A percentile compares a stretch with the other conserved stretches of the same genome.
These are phyloP conservation scores for Vaccinium corymbosum DNA, from an alignment of 148 eudicot species.

Conservation along the genomic window DNA sequence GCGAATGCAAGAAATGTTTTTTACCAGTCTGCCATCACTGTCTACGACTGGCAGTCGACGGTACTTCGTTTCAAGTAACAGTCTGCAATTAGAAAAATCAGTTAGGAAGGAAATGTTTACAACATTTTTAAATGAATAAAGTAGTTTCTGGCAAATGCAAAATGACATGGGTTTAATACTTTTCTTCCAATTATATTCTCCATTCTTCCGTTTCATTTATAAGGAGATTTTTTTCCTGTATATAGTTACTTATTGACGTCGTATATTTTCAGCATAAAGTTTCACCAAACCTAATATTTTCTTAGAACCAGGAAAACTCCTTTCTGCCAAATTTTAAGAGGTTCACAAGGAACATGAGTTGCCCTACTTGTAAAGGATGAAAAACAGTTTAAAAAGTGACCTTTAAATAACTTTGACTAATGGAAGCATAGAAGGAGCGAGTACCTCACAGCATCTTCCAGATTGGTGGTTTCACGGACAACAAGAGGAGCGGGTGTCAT, in stretches of 20 bases:
- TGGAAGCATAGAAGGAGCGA: neutral
- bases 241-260: neutral
- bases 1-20: neutral
- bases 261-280: neutral
- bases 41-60: slow-evolving; percentile 82
- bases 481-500: slow-evolving; percentile 84
- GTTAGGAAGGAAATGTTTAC: neutral
- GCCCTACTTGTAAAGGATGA: slow-evolving; percentile 4
- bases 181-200: neutral
- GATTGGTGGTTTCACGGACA: slow-evolving; percentile 80
- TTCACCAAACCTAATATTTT: neutral
- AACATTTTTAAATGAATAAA: neutral
- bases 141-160: neutral
- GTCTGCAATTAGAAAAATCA: slow-evolving; percentile 35
- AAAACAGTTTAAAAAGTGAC: neutral
- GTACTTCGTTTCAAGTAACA: slow-evolving; percentile 69
- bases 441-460: slow-evolving; percentile 96
- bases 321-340: neutral
- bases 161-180: neutral
- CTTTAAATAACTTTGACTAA: slow-evolving; percentile 1
- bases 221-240: neutral
- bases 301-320: neutral
- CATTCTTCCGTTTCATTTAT: neutral
- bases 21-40: slow-evolving; percentile 54
- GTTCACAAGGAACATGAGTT: slow-evolving; percentile 4